Base-by-base conservation (phyloP, 2,329 filamentous ascomycete species). In the Paraconiothyrium brasiliense region DNA sequence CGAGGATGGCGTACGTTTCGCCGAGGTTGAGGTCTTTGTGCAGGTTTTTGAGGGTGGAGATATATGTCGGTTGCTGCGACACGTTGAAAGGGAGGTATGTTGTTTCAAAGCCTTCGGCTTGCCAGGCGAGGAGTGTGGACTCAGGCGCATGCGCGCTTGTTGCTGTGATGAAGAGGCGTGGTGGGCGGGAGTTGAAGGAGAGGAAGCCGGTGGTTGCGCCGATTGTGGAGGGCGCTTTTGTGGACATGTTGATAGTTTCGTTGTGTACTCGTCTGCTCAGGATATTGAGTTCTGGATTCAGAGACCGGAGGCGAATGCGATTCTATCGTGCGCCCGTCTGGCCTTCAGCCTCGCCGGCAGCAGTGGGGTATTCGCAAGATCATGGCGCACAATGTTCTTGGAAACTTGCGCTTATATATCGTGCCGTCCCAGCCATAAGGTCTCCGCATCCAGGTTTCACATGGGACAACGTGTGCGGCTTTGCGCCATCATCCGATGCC, bases 101-200 rank as follows among this genome's bases (percentile, higher is more conserved):
- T 7, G 76, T 75, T 39, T 80, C 72, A 73, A 79, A 83, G 59
- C 80, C 79, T 69, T 83, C 80, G 60, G 80, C 76, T 63, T 73
- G 72, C 68, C 81, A 78, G 49, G 79, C 71, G 10, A 79, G 67
- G 16, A 83, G 64, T 5, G 77, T 71, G n/a, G 69, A 67, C 24
- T 73, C 68, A 37, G 81, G 78, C 52, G 81, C 78, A 43, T 79
- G 72, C 3, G 74, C 67, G 41, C 77, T 73, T 24, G 79, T 68
- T 54, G 76, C 72, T 4, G 79, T 79, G n/a, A 83, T 67, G 63
- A 75, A 79, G 6, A 83, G 65, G 50, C 73, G 75, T 9, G 77
- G 76, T 3, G 76, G 71, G 10, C 64, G 67, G n/a, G 65, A 70
- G 64, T 79, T 77, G 74, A 79, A 80, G 37, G 67, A 70, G 2